Percentiles rank a stretch among this genome's conserved stretches.
Conservation (phyloP, 31 red algal genomes). For the Odonthalia washingtoniensis region DNA sequence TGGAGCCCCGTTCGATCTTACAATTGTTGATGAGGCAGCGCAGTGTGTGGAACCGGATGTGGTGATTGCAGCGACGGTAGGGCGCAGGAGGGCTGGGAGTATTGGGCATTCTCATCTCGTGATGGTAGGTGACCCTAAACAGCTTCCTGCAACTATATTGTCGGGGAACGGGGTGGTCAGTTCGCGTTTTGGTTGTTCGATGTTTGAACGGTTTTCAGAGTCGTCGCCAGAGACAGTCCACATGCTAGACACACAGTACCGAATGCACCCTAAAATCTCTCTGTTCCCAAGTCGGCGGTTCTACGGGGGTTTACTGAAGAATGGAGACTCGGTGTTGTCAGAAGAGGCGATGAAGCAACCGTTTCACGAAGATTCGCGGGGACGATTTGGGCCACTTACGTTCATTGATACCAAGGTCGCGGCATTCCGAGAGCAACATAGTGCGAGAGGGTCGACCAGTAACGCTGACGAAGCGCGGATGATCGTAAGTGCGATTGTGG, state of each 20-base stretch:
- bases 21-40: constrained; percentile 92
- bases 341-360: constrained; percentile 30
- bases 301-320: constrained; percentile 76
- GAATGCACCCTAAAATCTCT: constrained; percentile 98
- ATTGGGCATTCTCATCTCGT: constrained; percentile 70
- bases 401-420: constrained; percentile 64
- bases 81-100: neutral
- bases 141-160: constrained; percentile 89
- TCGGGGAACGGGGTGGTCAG: constrained; percentile 3
- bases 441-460: constrained; percentile 58
- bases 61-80: constrained; percentile 62
- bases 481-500: constrained; percentile 40
- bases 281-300: constrained; percentile 87
- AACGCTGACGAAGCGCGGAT: constrained; percentile 73
- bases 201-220: constrained; percentile 66
- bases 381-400: constrained; percentile 80
- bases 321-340: constrained; percentile 52
- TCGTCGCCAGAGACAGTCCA: neutral
- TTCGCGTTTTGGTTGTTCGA: constrained; percentile 30
- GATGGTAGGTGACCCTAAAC: constrained; percentile 91
- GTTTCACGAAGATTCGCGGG: constrained; percentile 53
- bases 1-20: constrained; percentile 78
- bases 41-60: constrained; percentile 86
- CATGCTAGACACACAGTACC: constrained; percentile 94
- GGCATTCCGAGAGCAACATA: constrained; percentile 23